Evolutionary conservation across 2,329 filamentous ascomycete genomes (phyloP), one percentile per base, ranked within the genome.

Genomic region (Verticillium dahliae): DNA sequence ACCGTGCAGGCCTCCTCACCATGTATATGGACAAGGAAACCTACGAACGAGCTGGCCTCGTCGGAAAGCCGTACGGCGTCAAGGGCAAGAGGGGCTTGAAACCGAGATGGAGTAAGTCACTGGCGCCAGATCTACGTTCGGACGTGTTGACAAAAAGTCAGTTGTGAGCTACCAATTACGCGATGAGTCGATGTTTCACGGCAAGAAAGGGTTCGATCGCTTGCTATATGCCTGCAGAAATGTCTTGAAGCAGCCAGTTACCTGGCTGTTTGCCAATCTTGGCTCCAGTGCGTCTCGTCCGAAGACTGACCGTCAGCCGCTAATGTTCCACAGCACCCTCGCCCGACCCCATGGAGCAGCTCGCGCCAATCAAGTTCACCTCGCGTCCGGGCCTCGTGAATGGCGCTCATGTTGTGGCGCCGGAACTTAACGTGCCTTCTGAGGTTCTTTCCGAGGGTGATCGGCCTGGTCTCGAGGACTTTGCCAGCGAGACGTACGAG

Each of bases 41-140:
- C 0, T 97, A 93, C 73, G 92, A 98, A 73, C 84, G 88, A 57
- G 87, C 89, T 56, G 95, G 95, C 0, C 79, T 99, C 0, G 84
- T 87, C 1, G 94, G 94, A 1, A 87, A 86, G 65, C 83, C 90
- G 18, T 77, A 85, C 61, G 84, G 83, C 2, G 74, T 76, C 54
- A 87, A 86, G 66, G 85, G 85, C 6, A 80, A 78, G 62, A 78
- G 85, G 22, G 81, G 81, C 1, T 70, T 84, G 56, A 92, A 90
- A 70, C 84, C 87, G 60, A 82, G 91, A 74, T 98, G 90, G 82
- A 72, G 91, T 95, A 81, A 59, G 82, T 72, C 54, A 56, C 54
- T 13, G 27, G 31, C 54, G 6, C 27, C 18, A 34, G 31, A 34
- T 5, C 31, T 31, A 34, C 11, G 27, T n/a, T 56, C 27, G 13